Base-by-base conservation (phyloP, 139 green algal species). In the Volvox africanus region DNA sequence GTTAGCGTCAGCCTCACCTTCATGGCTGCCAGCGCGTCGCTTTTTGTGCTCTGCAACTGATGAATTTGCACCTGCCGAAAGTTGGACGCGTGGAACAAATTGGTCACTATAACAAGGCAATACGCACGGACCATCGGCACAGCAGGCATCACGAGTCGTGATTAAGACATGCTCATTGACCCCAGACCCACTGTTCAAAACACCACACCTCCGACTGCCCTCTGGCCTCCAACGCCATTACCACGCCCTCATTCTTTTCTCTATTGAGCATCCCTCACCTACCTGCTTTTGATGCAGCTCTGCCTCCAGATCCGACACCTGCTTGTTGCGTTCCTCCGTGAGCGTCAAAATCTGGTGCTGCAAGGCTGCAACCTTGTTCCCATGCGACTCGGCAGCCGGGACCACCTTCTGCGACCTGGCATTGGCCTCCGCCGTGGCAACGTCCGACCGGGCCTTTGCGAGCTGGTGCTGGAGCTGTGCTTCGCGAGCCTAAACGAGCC, bases 271-370 rank as follows among this genome's bases (percentile, higher is more conserved):
- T 20, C 71, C 2, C 75, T 17, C 67, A 26, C 82, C 1, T 21
- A 61, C 82, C 80, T 83, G 61, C 87, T 86, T 87, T 55, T 88
- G 73, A 37, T 80, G 88, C 32, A 91, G 50, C 85, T 93, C 85
- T 33, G 78, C 85, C 86, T 94, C 82, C 55, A 92, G 36, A 78
- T 92, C 82, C 75, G 90, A 75, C 37, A 89, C 71, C 71, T 33
- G 28, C 73, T 77, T 32, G 28, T n/a, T 91, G 88, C 62, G 85
- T 78, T 91, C 76, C 81, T 92, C 78, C 24, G 80, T 84, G 16
- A 90, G 73, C 36, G 35, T 61, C 71, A 77, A 69, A 26, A 92
- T 19, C 86, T 92, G 91, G 44, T 90, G 79, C 67, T 89, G 91
- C 61, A 93, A 32, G n/a, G 50, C 68, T 22, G 11, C 21, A 17